phyloP scores from a whole-genome alignment of 148 eudicot species.

The Rhododendron ovatum region DNA sequence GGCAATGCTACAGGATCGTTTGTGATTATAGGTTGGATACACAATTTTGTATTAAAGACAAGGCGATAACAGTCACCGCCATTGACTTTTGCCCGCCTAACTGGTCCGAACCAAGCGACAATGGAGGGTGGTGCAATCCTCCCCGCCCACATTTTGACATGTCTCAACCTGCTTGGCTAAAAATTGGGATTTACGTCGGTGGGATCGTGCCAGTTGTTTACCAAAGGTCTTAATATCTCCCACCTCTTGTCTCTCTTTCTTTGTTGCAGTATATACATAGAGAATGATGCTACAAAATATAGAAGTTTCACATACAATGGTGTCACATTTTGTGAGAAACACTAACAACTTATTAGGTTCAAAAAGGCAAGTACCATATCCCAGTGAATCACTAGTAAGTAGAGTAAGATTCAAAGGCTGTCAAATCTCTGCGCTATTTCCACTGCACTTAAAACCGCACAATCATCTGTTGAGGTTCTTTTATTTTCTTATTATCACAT shows the following conservation, averaged over 20 bases:
- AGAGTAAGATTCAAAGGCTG: background rate
- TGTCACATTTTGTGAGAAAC: background rate
- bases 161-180: constrained; percentile 95
- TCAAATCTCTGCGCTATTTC: background rate
- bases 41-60: constrained; percentile 58
- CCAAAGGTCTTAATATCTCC: constrained; percentile 44
- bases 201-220: constrained; percentile 81
- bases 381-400: background rate
- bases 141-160: constrained; percentile 88
- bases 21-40: constrained; percentile 53
- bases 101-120: constrained; percentile 49
- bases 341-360: background rate
- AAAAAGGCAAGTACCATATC: background rate
- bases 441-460: background rate
- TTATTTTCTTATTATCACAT: background rate
- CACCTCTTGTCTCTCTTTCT: background rate
- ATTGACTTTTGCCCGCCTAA: constrained; percentile 92
- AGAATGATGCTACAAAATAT: constrained; percentile 71
- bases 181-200: constrained; percentile 73
- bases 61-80: constrained; percentile 67
- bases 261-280: background rate
- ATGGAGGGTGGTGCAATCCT: constrained; percentile 96
- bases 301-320: background rate
- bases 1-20: constrained; percentile 74
- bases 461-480: background rate